These are phyloP conservation scores for Sporothrix pallida DNA, from an alignment of 2,329 filamentous ascomycete genomes.

Conservation along the genomic window DNA sequence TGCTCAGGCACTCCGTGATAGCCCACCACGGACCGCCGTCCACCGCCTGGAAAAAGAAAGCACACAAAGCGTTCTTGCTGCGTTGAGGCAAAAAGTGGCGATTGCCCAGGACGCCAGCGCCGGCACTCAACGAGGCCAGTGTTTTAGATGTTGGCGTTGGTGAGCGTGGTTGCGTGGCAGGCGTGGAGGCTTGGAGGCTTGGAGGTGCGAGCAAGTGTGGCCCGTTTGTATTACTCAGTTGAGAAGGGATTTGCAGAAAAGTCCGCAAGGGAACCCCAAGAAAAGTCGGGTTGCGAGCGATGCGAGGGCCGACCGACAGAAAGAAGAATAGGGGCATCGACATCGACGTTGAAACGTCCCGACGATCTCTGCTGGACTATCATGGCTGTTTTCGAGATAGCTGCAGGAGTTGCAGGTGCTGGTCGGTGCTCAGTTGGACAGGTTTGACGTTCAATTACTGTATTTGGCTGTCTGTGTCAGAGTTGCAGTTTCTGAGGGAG, in stretches of 20 bases:
- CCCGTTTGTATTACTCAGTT: not conserved
- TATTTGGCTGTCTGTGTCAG: not conserved
- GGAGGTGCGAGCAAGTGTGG: not conserved
- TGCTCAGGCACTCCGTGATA: not conserved
- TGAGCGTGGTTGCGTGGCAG: conserved; percentile 8
- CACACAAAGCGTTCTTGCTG: not conserved
- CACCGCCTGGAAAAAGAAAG: conserved; percentile 21
- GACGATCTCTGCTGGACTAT: conserved; percentile 13
- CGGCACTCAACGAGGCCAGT: conserved; percentile 7
- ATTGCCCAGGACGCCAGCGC: not conserved
- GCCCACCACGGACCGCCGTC: not conserved
- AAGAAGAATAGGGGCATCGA: not conserved
- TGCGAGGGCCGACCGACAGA: not conserved
- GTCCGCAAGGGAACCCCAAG: not conserved
- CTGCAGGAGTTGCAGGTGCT: not conserved
- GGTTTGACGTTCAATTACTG: not conserved
- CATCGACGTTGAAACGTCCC: not conserved
- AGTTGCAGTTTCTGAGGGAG: conserved; percentile 3
- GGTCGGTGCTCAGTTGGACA: too few species aligned
- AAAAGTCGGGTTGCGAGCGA: not conserved
- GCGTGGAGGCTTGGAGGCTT: too few species aligned
- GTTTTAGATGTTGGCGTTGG: conserved; percentile 10
- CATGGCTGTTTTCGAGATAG: conserved; percentile 5
- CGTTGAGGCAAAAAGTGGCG: too few species aligned
- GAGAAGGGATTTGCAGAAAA: conserved; percentile 10